Base-by-base conservation (phyloP, 2,329 filamentous ascomycete species). In the Paradendryphiella salina region DNA sequence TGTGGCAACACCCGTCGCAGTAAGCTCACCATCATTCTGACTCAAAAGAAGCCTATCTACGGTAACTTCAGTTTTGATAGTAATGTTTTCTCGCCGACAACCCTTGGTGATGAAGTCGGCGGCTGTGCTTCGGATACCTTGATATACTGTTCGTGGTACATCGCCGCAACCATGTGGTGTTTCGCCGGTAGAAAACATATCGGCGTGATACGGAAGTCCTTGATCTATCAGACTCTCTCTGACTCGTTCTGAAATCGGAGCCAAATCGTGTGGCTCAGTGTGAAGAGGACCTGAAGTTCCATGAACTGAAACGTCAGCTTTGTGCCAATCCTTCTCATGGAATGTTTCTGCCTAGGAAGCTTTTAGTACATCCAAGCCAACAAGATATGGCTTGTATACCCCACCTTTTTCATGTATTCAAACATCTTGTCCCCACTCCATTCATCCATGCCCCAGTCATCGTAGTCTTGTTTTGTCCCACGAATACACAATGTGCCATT, bases 361-460 rank as follows among this genome's bases (percentile, higher is more conserved):
- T 3, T 20, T 57, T 11, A 54, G 46, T 14, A 11, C 14, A 1
- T 6, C 1, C 10, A 3, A 31, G 1, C 11, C 1, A 9, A 6
- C 0, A 11, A 17, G 2, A 5, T 2, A 5, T 4, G n/a, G 10
- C 4, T 5, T 14, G 5, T 1, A 35, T 2, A 3, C 20, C 44
- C 0, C 38, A 63, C 80, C 65, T 82, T 84, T 41, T 70, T 75
- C 77, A 84, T 85, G 45, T 79, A 82, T 10, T 67, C 70, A 52
- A 81, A 84, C 56, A 84, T 78, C 17, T 84, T 80, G 3, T 81
- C 77, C 3, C 82, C 81, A 46, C 74, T 79, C 82, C 82, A 82
- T 2, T 79, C 82, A 29, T 74, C 77, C 46, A 81, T 56, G 2
- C 67, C 75, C 82, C 82, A 84, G 50, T 85, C 80, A 65, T 85